These are phyloP conservation scores for Tilletia walkeri DNA, from an alignment of 1,284 basidiomycete species.

Conservation along the genomic window DNA sequence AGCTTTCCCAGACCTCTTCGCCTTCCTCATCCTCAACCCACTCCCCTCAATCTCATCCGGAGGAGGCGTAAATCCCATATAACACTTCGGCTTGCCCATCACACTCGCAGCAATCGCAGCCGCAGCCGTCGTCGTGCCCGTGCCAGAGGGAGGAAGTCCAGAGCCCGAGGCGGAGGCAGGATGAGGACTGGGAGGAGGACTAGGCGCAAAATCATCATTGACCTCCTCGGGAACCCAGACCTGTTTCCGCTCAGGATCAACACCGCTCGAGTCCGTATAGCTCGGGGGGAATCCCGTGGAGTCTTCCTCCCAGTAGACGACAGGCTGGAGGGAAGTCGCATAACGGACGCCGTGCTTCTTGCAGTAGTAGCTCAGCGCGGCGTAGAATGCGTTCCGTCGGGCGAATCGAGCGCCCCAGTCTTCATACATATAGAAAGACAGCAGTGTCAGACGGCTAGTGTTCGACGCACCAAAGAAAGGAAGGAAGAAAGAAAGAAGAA, in stretches of 20 bases:
- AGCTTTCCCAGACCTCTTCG: slow-evolving; percentile 1
- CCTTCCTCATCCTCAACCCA: slow-evolving; percentile 11
- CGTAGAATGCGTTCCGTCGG: slow-evolving; percentile 47
- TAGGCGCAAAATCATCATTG: slow-evolving; percentile 36
- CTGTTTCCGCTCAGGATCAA: neutral
- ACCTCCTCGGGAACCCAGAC: slow-evolving; percentile 17
- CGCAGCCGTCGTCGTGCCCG: slow-evolving; percentile 12
- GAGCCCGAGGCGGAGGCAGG: slow-evolving; percentile 25
- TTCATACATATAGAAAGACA: neutral
- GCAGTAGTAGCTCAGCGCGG: slow-evolving; percentile 48
- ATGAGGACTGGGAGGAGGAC: slow-evolving; percentile 30
- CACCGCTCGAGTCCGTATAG: slow-evolving; percentile 24
- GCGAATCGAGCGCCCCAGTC: slow-evolving; percentile 51
- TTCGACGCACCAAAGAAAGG: too few relatives aligned
- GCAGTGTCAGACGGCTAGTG: too few relatives aligned
- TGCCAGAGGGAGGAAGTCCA: too few relatives aligned
- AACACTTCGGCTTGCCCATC: slow-evolving; percentile 38
- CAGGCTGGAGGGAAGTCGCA: slow-evolving; percentile 40
- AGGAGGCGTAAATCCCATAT: slow-evolving; percentile 48
- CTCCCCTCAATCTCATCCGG: slow-evolving; percentile 38
- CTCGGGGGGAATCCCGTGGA: slow-evolving; percentile 35
- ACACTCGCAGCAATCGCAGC: slow-evolving; percentile 10
- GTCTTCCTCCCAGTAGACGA: slow-evolving; percentile 46
- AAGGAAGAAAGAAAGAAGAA: neutral
- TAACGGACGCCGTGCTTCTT: slow-evolving; percentile 52